Percentiles rank a stretch among this genome's conserved stretches.
phyloP scores from a whole-genome alignment of 805 yeast genomes.

The Clavispora vitiphila region DNA sequence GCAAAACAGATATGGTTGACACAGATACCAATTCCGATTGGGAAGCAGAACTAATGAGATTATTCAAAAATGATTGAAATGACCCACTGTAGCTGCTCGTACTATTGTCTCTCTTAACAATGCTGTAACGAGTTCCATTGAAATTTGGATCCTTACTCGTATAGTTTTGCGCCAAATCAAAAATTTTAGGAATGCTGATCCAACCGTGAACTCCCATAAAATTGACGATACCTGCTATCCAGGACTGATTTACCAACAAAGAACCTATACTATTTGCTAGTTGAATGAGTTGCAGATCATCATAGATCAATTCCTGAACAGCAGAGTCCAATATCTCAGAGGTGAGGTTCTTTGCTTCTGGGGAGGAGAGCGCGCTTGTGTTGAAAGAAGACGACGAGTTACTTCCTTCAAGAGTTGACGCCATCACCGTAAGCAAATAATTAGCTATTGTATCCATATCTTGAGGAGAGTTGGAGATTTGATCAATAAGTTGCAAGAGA shows the following conservation, averaged over 20 bases:
- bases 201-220: slow-evolving; percentile 31
- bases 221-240: slow-evolving; percentile 25
- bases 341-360: neutral
- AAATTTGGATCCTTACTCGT: slow-evolving; percentile 25
- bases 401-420: slow-evolving; percentile 4
- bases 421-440: slow-evolving; percentile 12
- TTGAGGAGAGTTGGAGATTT: slow-evolving; percentile 26
- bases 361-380: neutral
- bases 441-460: slow-evolving; percentile 26
- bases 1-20: slow-evolving; percentile 20
- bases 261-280: slow-evolving; percentile 25
- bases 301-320: slow-evolving; percentile 20
- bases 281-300: slow-evolving; percentile 24
- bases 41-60: slow-evolving; percentile 22
- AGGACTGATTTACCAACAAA: slow-evolving; percentile 22
- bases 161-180: slow-evolving; percentile 23
- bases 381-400: neutral
- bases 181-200: slow-evolving; percentile 26
- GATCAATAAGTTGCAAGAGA: slow-evolving; percentile 20
- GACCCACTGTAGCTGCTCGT: slow-evolving; percentile 22
- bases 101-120: slow-evolving; percentile 1
- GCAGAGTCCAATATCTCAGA: slow-evolving; percentile 28
- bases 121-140: slow-evolving; percentile 9
- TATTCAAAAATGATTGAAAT: slow-evolving; percentile 26
- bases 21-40: slow-evolving; percentile 16